These are phyloP conservation scores for Aspergillus chevalieri DNA, from an alignment of 2,329 filamentous ascomycete genomes.

Conservation along the genomic window DNA sequence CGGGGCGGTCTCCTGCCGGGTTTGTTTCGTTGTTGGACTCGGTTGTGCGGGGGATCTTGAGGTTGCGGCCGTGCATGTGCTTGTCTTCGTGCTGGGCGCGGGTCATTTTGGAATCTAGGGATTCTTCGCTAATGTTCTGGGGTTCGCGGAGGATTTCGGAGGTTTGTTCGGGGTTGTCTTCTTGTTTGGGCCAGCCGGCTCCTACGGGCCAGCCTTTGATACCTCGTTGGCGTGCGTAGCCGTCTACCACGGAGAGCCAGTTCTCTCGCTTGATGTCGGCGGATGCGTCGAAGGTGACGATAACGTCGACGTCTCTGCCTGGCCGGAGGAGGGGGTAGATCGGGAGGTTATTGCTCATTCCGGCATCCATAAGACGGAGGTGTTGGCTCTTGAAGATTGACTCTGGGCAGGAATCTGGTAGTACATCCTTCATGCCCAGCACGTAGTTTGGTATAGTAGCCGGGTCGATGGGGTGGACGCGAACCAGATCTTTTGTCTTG, in stretches of 20 bases:
- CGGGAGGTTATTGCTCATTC: slow-evolving; percentile 97
- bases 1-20: slow-evolving; percentile 39
- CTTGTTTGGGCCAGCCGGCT: slow-evolving; percentile 77
- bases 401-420: slow-evolving; percentile 71
- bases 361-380: slow-evolving; percentile 86
- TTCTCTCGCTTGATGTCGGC: slow-evolving; percentile 92
- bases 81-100: slow-evolving; percentile 46
- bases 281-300: slow-evolving; percentile 90
- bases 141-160: slow-evolving; percentile 62
- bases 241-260: slow-evolving; percentile 88
- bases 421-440: slow-evolving; percentile 67
- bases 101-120: slow-evolving; percentile 59
- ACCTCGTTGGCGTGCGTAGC: slow-evolving; percentile 81
- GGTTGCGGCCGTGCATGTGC: slow-evolving; percentile 9
- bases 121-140: slow-evolving; percentile 53
- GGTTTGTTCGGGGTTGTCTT: slow-evolving; percentile 54
- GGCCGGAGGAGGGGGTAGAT: slow-evolving; percentile 90
- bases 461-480: slow-evolving; percentile 91
- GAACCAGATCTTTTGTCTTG: slow-evolving; percentile 75
- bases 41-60: slow-evolving; percentile 18
- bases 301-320: slow-evolving; percentile 78
- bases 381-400: slow-evolving; percentile 66
- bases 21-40: slow-evolving; percentile 38
- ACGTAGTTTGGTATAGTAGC: slow-evolving; percentile 86
- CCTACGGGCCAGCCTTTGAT: slow-evolving; percentile 94